These are phyloP conservation scores for Trichoderma atroviride DNA, from an alignment of 2,329 filamentous ascomycete genomes.

Conservation along the genomic window DNA sequence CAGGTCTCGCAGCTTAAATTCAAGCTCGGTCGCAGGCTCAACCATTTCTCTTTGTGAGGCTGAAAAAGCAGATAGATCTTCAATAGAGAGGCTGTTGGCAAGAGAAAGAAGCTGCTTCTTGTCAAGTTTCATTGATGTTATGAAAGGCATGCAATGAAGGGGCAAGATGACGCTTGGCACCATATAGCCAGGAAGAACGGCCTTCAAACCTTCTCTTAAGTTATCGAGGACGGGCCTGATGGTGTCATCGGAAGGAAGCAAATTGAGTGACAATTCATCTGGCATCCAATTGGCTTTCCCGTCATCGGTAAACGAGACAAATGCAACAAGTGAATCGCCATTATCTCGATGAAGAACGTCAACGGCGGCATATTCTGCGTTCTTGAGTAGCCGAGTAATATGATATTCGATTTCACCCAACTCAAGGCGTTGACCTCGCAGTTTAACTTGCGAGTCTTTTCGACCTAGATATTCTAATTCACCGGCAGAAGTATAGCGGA, in stretches of 20 bases:
- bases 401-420: constrained; percentile 36
- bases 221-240: background rate
- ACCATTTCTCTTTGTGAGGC: constrained; percentile 5
- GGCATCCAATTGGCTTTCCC: background rate
- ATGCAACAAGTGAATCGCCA: constrained; percentile 20
- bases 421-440: constrained; percentile 58
- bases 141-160: constrained; percentile 29
- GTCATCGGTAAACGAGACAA: constrained; percentile 1
- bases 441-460: constrained; percentile 59
- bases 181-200: constrained; percentile 30
- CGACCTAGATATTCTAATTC: constrained; percentile 50
- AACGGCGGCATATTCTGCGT: constrained; percentile 5
- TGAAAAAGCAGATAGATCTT: constrained; percentile 11
- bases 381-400: constrained; percentile 8
- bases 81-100: constrained; percentile 15
- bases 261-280: background rate
- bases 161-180: constrained; percentile 30
- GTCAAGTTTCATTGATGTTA: constrained; percentile 28
- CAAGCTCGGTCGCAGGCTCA: constrained; percentile 27
- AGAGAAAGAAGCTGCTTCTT: constrained; percentile 15
- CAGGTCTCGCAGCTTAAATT: constrained; percentile 29
- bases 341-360: constrained; percentile 11
- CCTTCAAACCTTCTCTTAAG: constrained; percentile 4
- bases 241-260: background rate
- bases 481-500: constrained; percentile 43